Evolutionary conservation across 345 rosid genomes (phyloP), one percentile per base, ranked within the genome.

Genomic region (Citrus trifoliata): DNA sequence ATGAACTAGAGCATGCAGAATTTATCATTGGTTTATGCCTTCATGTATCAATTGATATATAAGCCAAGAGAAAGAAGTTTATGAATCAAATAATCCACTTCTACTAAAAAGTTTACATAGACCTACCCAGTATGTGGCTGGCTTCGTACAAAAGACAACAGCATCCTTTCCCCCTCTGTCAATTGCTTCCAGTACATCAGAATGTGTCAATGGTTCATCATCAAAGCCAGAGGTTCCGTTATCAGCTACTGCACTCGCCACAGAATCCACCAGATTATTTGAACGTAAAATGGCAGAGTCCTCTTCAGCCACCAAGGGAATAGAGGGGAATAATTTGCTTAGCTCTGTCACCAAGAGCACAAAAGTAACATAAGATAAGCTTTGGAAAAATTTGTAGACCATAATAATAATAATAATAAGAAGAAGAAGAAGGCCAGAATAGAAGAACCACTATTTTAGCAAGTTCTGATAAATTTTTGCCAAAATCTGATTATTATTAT

Each of bases 261-360:
- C 93, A 79, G 89, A 83, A 78, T 86, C 90, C 65, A 90, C 93
- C 66, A 95, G 88, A 80, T 89, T 88, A 74, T 88, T 90, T 46
- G 88, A 76, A 67, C 91, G 87, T 77, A 95, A 70, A 82, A 87
- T 91, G 3, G 87, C 82, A 78, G 98, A 91, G 82, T 95, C 98
- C 84, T 95, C 98, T 81, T 93, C 98, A 73, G 97, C 99, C 76
- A 95, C 98, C 83, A 95, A 78, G 16, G 99, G 98, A 83, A 93
- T 88, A 28, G 89, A 85, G 76, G 99, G 99, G 87, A 93, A 93
- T 81, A 77, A 64, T 76, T 86, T 88, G 64, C 94, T 74, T 69
- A 95, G 84, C 87, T 93, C 98, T 95, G 79, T 75, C 80, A 48
- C 79, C 76, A 73, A 56, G 35, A 63, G 71, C 25, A 71, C 51